Conservation (phyloP, 768 basidiomycete species). For the Kwoniella shandongensis region DNA sequence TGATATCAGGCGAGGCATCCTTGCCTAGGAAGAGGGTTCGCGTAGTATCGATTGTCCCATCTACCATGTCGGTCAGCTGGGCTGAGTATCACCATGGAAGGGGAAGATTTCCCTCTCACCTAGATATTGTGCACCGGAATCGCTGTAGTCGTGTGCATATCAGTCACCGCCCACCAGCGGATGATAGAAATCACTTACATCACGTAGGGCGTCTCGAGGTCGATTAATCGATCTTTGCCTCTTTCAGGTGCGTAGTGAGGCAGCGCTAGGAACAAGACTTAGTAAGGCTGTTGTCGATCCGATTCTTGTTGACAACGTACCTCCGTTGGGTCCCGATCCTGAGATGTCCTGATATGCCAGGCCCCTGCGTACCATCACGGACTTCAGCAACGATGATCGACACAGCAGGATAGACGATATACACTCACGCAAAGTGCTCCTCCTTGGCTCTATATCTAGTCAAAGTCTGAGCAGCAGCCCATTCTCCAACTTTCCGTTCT, state of each 20-base stretch:
- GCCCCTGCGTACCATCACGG: conserved; percentile 57
- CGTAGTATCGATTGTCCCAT: conserved; percentile 71
- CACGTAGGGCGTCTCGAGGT: conserved; percentile 77
- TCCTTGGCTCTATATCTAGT: conserved; percentile 42
- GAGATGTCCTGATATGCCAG: conserved; percentile 61
- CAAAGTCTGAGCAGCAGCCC: conserved; percentile 81
- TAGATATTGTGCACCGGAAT: conserved; percentile 69
- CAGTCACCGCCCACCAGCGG: background rate
- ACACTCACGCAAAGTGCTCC: conserved; percentile 46
- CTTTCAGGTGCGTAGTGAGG: conserved; percentile 88
- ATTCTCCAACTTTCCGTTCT: conserved; percentile 78
- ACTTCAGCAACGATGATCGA: conserved; percentile 1
- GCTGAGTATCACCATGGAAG: conserved; percentile 31
- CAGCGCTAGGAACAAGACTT: conserved; percentile 60
- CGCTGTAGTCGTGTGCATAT: conserved; percentile 60
- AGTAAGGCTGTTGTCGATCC: background rate
- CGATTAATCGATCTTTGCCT: conserved; percentile 68
- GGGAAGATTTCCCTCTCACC: conserved; percentile 23
- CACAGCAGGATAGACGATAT: background rate
- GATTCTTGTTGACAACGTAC: conserved; percentile 51
- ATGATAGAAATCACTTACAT: conserved; percentile 61
- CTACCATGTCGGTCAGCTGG: conserved; percentile 53
- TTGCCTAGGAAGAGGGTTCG: conserved; percentile 68
- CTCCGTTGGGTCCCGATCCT: conserved; percentile 83
- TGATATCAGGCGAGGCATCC: conserved; percentile 73